Conservation (phyloP, 2,329 filamentous ascomycete genomes). For the Microcyclospora pomicola region DNA sequence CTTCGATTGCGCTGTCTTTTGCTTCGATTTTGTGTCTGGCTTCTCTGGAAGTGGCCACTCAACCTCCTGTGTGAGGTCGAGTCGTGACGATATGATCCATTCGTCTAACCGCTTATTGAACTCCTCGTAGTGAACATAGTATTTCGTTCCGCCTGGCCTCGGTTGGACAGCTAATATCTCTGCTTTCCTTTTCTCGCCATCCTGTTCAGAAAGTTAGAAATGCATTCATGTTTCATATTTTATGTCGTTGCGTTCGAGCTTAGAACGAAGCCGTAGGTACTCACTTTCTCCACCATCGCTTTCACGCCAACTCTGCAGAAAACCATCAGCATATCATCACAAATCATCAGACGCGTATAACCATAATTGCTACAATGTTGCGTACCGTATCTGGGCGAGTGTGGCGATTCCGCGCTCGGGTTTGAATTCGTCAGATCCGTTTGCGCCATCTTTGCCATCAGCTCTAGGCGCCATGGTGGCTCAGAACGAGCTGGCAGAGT, state of each 20-base stretch:
- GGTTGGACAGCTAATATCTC: constrained; percentile 93
- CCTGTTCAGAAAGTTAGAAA: constrained; percentile 27
- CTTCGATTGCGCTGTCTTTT: constrained; percentile 34
- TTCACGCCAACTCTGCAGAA: constrained; percentile 49
- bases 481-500: neutral
- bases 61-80: constrained; percentile 80
- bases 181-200: constrained; percentile 76
- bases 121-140: constrained; percentile 95
- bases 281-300: constrained; percentile 55
- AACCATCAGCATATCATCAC: constrained; percentile 8
- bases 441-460: constrained; percentile 19
- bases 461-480: constrained; percentile 41
- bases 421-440: constrained; percentile 25
- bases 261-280: constrained; percentile 14
- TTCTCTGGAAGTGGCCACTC: constrained; percentile 94
- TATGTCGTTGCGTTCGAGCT: constrained; percentile 12
- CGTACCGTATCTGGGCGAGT: constrained; percentile 65
- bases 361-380: constrained; percentile 6
- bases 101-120: constrained; percentile 88
- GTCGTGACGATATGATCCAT: constrained; percentile 71
- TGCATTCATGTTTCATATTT: neutral
- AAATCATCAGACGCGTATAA: neutral
- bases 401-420: constrained; percentile 72
- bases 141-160: constrained; percentile 74
- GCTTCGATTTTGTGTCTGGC: constrained; percentile 74